These are phyloP conservation scores for Tricholoma terreum DNA, from an alignment of 768 basidiomycete genomes.

Conservation along the genomic window DNA sequence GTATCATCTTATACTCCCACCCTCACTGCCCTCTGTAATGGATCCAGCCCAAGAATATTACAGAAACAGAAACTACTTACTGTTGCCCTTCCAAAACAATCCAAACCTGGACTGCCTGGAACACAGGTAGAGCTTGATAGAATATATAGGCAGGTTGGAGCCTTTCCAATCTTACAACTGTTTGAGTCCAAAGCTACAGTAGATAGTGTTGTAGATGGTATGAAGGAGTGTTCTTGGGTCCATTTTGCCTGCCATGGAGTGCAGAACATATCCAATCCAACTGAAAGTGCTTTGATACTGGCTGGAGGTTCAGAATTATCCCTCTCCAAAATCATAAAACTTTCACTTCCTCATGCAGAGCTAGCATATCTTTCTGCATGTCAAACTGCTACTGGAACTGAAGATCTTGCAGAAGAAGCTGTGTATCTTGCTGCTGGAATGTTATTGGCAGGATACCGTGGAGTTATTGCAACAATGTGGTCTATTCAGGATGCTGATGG, in stretches of 20 bases:
- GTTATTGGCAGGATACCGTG: conserved; percentile 26
- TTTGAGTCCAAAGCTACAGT: conserved; percentile 4
- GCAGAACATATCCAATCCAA: conserved; percentile 24
- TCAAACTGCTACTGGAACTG: conserved; percentile 34
- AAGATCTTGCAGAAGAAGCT: conserved; percentile 19
- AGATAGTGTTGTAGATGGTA: conserved; percentile 12
- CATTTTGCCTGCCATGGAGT: conserved; percentile 37
- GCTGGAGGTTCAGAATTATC: conserved; percentile 16
- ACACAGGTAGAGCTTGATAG: background rate
- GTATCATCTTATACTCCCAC: conserved; percentile 22
- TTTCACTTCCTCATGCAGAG: conserved; percentile 17
- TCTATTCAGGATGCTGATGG: conserved; percentile 34
- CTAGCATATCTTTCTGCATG: conserved; percentile 46
- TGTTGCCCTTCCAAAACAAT: background rate
- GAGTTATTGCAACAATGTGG: conserved; percentile 44
- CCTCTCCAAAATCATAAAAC: conserved; percentile 18
- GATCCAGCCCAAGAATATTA: background rate
- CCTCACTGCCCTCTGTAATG: conserved; percentile 7
- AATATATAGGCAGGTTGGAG: background rate
- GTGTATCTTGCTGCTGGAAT: conserved; percentile 39
- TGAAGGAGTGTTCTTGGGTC: conserved; percentile 13
- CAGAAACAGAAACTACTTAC: background rate
- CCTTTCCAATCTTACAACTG: background rate
- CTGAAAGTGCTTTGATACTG: conserved; percentile 22
- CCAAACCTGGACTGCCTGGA: background rate